Base-by-base conservation (phyloP, 441 rosid genomes). In the Mallotus japonicus region DNA sequence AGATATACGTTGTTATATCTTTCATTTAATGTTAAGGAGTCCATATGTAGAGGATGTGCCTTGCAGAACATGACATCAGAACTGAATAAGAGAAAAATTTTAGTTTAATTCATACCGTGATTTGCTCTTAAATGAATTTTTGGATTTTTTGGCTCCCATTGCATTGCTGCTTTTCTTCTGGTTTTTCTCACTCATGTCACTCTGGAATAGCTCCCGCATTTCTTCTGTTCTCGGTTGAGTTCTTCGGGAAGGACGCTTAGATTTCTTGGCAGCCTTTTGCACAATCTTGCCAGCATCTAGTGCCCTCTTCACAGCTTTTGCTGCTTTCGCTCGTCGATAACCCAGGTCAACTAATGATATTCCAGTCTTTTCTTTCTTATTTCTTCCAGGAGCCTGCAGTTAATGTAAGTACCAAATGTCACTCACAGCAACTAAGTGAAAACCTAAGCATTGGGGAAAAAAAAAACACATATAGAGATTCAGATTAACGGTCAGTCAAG, bases 121-220 rank as follows among this genome's bases (percentile, higher is more conserved):
- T 82, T 95, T 93, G 92, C 99, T 91, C 88, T 93, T 95, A 77
- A 93, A 93, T 51, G 94, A 89, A 78, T 84, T 86, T 84, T 85
- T 88, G 28, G 98, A 77, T 83, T 88, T 90, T 64, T 84, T 92
- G 74, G 78, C 82, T 74, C 77, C 83, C 7, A 70, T 77, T 3
- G 51, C 84, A n/a, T 81, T 77, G 32, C 84, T 73, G 50, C 79
- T 75, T 82, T 85, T 88, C 76, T 79, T 86, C 72, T 80, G 86
- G 84, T 87, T 96, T 71, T 55, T 84, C 82, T 92, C 98, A 62
- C 87, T 88, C 95, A 93, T 96, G 75, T 96, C 97, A 57, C 87
- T 81, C 84, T 89, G 90, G 86, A 96, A 96, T 58, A 96, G 80
- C 54, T 93, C 97, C 32, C 70, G 80, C 97, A 92, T 93, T 85